A percentile compares a stretch with the other conserved stretches of the same genome.
phyloP scores from a whole-genome alignment of 2,329 filamentous ascomycete species.

The Sclerotinia nivalis region DNA sequence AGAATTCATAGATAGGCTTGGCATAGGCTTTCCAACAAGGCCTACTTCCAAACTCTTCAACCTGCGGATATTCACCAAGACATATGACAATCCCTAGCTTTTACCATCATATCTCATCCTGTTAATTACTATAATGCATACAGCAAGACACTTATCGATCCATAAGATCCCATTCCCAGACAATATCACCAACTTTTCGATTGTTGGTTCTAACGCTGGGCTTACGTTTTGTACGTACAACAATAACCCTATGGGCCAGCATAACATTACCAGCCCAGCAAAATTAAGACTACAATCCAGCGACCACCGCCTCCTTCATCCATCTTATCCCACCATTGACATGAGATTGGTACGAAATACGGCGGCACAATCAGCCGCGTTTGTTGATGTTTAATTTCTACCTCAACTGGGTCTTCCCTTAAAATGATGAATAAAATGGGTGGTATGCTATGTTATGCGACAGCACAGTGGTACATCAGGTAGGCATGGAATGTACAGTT shows the following conservation, averaged over 20 bases:
- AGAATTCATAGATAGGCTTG: constrained; percentile 10
- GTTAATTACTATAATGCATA: neutral
- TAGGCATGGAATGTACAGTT: neutral
- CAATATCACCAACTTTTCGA: neutral
- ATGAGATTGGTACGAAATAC: constrained; percentile 16
- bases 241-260: neutral
- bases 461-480: neutral
- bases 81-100: neutral
- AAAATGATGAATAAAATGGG: neutral
- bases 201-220: neutral
- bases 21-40: neutral
- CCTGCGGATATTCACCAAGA: neutral
- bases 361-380: constrained; percentile 20
- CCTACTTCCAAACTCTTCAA: neutral
- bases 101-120: neutral
- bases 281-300: neutral
- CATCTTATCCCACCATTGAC: constrained; percentile 13
- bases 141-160: neutral
- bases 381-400: constrained; percentile 16
- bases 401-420: neutral
- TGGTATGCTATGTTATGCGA: constrained; percentile 3
- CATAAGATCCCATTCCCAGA: neutral
- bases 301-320: neutral
- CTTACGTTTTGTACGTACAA: constrained; percentile 17
- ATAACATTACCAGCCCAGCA: constrained; percentile 15